phyloP scores from a whole-genome alignment of 208 protist species.

The Crithidia acanthocephali region DNA sequence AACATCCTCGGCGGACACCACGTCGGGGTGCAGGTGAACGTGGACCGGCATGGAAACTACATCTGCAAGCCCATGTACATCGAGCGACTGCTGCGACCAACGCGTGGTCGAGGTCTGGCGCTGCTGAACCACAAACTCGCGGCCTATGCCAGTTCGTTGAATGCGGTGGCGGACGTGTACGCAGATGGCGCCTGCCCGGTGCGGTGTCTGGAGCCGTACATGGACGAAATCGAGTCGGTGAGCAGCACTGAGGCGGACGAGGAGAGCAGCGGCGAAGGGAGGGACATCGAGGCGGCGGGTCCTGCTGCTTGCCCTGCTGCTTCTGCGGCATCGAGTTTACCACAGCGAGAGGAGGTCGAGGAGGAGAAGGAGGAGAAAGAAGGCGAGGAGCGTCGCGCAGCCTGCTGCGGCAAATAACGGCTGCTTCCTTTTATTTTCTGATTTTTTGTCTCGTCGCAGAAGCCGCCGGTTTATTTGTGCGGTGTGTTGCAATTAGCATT shows the following conservation, averaged over 20 bases:
- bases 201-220: constrained; percentile 47
- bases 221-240: constrained; percentile 25
- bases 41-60: constrained; percentile 81
- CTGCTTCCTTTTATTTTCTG: no score
- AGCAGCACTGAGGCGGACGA: constrained; percentile 19
- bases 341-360: constrained; percentile 13
- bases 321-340: background rate
- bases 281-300: background rate
- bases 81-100: constrained; percentile 74
- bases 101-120: constrained; percentile 45
- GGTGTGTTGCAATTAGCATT: no score
- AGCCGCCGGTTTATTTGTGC: no score
- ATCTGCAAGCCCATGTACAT: constrained; percentile 83
- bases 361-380: background rate
- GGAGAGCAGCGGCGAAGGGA: background rate
- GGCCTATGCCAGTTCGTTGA: constrained; percentile 70
- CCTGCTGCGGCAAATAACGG: no score
- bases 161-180: constrained; percentile 57
- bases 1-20: constrained; percentile 62
- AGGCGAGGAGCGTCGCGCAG: background rate
- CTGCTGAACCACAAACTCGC: constrained; percentile 58
- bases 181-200: constrained; percentile 34
- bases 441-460: no score
- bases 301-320: no score
- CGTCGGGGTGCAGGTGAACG: constrained; percentile 79